These are phyloP conservation scores for Jatropha podagrica DNA, from an alignment of 441 rosid species.

Conservation along the genomic window DNA sequence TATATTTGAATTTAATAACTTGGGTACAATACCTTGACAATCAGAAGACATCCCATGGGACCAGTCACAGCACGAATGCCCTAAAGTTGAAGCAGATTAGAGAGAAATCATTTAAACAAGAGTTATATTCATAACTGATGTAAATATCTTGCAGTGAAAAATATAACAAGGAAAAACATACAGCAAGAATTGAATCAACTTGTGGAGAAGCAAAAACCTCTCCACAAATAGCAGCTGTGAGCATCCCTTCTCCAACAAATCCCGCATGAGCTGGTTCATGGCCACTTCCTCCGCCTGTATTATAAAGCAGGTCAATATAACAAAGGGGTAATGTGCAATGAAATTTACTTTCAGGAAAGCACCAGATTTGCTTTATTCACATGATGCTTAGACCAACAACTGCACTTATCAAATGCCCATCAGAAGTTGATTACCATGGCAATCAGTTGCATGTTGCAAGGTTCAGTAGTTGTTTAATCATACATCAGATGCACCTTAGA, in stretches of 20 bases:
- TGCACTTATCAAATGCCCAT: background rate
- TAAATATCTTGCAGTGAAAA: slow-evolving; percentile 8
- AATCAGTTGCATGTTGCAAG: background rate
- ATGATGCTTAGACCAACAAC: background rate
- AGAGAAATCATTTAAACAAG: slow-evolving; percentile 17
- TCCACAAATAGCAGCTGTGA: slow-evolving; percentile 94
- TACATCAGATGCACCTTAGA: background rate
- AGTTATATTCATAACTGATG: slow-evolving; percentile 5
- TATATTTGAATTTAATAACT: background rate
- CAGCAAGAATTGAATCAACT: slow-evolving; percentile 93
- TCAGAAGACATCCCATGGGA: slow-evolving; percentile 88
- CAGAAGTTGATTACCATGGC: background rate
- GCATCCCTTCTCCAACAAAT: slow-evolving; percentile 99
- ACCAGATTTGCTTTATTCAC: background rate
- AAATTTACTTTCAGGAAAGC: background rate
- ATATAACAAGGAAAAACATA: slow-evolving; percentile 36
- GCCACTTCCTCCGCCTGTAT: slow-evolving; percentile 95
- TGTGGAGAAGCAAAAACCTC: slow-evolving; percentile 94
- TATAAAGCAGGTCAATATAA: slow-evolving; percentile 11
- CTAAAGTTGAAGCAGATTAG: slow-evolving; percentile 40
- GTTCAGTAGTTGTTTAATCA: background rate
- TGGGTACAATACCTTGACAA: slow-evolving; percentile 68
- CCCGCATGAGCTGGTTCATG: slow-evolving; percentile 99
- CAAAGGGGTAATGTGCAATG: background rate
- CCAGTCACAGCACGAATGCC: slow-evolving; percentile 99